Percentiles rank a stretch among this genome's conserved stretches.
phyloP scores from a whole-genome alignment of 2,329 filamentous ascomycete species.

The Monilinia aucupariae region DNA sequence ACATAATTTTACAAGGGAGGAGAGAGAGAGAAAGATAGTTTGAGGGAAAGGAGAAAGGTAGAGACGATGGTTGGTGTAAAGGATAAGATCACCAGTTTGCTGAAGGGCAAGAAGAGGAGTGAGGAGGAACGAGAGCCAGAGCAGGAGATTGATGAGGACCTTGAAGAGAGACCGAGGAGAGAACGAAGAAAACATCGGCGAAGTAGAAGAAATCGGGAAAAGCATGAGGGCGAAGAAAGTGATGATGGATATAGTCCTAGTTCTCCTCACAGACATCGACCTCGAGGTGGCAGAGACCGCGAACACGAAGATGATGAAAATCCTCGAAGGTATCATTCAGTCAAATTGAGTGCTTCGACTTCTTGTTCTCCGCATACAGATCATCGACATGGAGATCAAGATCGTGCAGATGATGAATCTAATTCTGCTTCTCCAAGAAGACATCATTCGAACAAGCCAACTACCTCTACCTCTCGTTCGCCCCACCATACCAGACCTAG shows the following conservation, averaged over 20 bases:
- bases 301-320: slow-evolving; percentile 8
- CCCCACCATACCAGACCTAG: slow-evolving; percentile 11
- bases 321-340: slow-evolving; percentile 4
- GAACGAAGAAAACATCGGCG: slow-evolving; percentile 10
- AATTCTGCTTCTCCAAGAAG: slow-evolving; percentile 3
- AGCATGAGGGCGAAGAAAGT: not conserved
- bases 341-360: slow-evolving; percentile 7
- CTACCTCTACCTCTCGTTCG: not conserved
- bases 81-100: slow-evolving; percentile 2
- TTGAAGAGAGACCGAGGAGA: slow-evolving; percentile 8
- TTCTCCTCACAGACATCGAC: not conserved
- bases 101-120: slow-evolving; percentile 5
- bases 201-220: slow-evolving; percentile 6
- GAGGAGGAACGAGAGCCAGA: not conserved
- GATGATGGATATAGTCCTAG: not conserved
- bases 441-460: not conserved
- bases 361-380: slow-evolving; percentile 9
- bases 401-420: slow-evolving; percentile 7
- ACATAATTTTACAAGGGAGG: not conserved
- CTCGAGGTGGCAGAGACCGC: not conserved
- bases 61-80: slow-evolving; percentile 8
- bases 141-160: not conserved
- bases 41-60: not conserved
- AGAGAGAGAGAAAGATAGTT: not conserved
- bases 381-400: not conserved